A percentile compares a stretch with the other conserved stretches of the same genome.
These are phyloP conservation scores for Apophysomyces variabilis DNA, from an alignment of 371 early-diverging fungal species.

Conservation along the genomic window DNA sequence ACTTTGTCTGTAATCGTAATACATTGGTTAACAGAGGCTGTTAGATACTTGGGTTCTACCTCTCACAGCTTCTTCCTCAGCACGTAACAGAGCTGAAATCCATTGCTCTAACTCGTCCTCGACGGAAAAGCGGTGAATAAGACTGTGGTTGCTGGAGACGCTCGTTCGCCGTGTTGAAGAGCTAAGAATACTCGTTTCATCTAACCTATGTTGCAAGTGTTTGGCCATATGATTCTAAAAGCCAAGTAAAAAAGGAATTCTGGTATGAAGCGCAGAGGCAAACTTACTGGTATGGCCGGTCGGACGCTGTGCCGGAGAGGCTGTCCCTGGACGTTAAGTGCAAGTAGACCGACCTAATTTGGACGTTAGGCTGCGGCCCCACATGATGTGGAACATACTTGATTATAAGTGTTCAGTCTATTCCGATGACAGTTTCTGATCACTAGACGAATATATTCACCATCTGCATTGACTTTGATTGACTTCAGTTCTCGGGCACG, in stretches of 20 bases:
- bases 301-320: slow-evolving; percentile 20
- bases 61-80: slow-evolving; percentile 45
- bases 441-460: slow-evolving; percentile 73
- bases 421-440: slow-evolving; percentile 76
- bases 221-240: slow-evolving; percentile 35
- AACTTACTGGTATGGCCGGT: slow-evolving; percentile 26
- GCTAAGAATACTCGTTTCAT: slow-evolving; percentile 45
- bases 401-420: slow-evolving; percentile 75
- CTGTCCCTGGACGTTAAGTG: slow-evolving; percentile 30
- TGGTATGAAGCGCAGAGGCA: background rate
- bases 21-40: background rate
- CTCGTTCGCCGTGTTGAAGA: slow-evolving; percentile 51
- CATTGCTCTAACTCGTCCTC: slow-evolving; percentile 51
- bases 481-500: slow-evolving; percentile 75
- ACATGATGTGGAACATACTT: slow-evolving; percentile 46
- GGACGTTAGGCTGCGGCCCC: background rate
- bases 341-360: slow-evolving; percentile 30
- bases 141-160: slow-evolving; percentile 47
- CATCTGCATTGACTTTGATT: slow-evolving; percentile 73
- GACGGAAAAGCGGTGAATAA: slow-evolving; percentile 28
- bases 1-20: slow-evolving; percentile 17
- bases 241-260: background rate
- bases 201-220: slow-evolving; percentile 30
- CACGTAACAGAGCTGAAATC: slow-evolving; percentile 36
- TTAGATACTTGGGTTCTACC: slow-evolving; percentile 21